These are phyloP conservation scores for Daldinia caldariorum DNA, from an alignment of 495 filamentous ascomycete genomes.

Conservation along the genomic window DNA sequence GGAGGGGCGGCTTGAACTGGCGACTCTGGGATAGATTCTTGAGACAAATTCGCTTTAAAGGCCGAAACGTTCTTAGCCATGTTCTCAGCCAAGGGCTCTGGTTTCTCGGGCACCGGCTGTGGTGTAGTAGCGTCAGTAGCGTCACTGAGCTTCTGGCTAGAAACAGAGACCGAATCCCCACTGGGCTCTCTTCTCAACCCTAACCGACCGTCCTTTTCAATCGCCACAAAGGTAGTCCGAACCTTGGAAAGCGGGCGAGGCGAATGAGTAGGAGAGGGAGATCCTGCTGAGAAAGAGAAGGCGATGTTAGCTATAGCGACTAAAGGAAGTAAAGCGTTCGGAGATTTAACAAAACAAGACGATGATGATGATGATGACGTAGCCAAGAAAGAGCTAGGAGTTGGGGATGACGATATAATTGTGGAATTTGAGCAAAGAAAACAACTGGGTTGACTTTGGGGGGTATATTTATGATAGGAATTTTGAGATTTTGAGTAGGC, in stretches of 20 bases:
- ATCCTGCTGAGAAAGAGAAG: conserved; percentile 34
- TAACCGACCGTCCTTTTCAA: conserved; percentile 70
- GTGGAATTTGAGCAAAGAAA: conserved; percentile 20
- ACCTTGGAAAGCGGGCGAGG: conserved; percentile 78
- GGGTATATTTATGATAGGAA: conserved; percentile 8
- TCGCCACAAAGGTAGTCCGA: conserved; percentile 82
- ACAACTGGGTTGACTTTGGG: conserved; percentile 10
- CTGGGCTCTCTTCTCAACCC: conserved; percentile 56
- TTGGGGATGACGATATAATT: conserved; percentile 20
- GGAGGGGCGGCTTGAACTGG: conserved; percentile 37
- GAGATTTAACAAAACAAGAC: conserved; percentile 8
- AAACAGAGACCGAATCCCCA: conserved; percentile 53
- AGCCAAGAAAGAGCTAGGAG: conserved; percentile 16
- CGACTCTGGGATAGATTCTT: conserved; percentile 51
- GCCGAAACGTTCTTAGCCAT: conserved; percentile 41
- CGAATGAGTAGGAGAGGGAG: conserved; percentile 50
- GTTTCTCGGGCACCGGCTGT: conserved; percentile 45
- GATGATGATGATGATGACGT: conserved; percentile 21
- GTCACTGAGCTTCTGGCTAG: conserved; percentile 50
- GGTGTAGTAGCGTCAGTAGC: conserved; percentile 50
- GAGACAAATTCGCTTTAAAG: conserved; percentile 47
- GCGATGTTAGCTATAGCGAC: conserved; percentile 41
- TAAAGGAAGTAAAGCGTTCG: conserved; percentile 4
- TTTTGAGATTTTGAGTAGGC: not conserved
- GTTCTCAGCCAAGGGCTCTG: conserved; percentile 47